A percentile compares a stretch with the other conserved stretches of the same genome.
These are phyloP conservation scores for Cercospora nicotianae DNA, from an alignment of 2,329 filamentous ascomycete species.

Conservation along the genomic window DNA sequence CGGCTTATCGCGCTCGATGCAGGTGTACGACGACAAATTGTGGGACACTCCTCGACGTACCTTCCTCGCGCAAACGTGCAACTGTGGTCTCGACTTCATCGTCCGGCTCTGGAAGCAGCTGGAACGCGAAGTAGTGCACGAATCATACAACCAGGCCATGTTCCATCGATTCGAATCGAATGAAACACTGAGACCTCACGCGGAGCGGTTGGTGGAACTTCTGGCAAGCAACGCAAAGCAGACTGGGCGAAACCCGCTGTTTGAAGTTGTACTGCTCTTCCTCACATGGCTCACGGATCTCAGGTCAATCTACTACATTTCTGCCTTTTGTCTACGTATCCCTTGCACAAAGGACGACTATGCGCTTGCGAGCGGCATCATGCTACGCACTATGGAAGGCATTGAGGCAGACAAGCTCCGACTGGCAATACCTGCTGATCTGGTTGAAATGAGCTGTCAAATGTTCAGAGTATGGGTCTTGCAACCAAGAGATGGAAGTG, in stretches of 20 bases:
- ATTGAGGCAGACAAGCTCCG: not conserved
- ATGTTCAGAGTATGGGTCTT: not conserved
- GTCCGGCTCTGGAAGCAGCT: conserved; percentile 3
- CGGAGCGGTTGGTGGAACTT: not conserved
- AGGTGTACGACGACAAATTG: not conserved
- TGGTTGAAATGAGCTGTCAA: not conserved
- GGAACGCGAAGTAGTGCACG: not conserved
- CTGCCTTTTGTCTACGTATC: not conserved
- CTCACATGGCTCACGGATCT: conserved; percentile 3
- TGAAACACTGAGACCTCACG: not conserved
- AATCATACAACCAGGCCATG: conserved; percentile 2
- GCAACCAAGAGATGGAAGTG: not conserved
- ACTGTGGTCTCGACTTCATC: not conserved
- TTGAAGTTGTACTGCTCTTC: not conserved
- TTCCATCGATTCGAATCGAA: not conserved
- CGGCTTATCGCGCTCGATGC: not conserved
- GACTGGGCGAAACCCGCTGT: not conserved
- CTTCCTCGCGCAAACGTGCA: conserved; percentile 5
- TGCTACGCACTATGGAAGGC: not conserved
- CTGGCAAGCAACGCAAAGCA: not conserved
- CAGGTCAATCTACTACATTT: conserved; percentile 1
- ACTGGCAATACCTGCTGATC: not conserved
- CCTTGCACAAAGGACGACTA: not conserved
- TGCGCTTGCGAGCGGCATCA: not conserved
- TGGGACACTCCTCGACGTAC: not conserved